Conservation (phyloP, 768 basidiomycete genomes). For the Leucocoprinus sp. region DNA sequence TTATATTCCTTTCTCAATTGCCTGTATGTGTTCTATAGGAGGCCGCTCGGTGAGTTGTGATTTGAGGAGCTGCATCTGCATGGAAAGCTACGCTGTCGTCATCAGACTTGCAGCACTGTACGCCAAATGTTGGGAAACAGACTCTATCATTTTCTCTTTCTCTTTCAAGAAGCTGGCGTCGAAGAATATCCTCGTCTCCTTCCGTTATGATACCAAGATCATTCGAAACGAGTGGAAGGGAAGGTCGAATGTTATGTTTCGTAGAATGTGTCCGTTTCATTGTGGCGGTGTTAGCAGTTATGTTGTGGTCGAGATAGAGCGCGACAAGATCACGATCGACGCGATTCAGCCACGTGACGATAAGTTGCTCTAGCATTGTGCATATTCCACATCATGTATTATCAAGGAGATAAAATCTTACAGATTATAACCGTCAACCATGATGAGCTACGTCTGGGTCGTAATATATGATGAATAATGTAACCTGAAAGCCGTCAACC, state of each 20-base stretch:
- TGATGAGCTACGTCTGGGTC: no score
- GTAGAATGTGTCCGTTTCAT: constrained; percentile 64
- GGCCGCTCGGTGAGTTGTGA: constrained; percentile 60
- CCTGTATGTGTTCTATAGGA: constrained; percentile 56
- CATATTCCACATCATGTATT: background rate
- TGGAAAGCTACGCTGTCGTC: no score
- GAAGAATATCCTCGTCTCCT: constrained; percentile 51
- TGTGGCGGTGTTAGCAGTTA: background rate
- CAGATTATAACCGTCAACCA: no score
- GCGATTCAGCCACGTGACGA: constrained; percentile 12
- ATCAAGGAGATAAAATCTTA: no score
- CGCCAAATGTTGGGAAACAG: no score
- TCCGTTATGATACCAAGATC: constrained; percentile 58
- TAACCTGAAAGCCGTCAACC: no score
- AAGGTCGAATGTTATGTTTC: constrained; percentile 45
- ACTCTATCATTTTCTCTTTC: constrained; percentile 69
- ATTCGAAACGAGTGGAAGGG: constrained; percentile 40
- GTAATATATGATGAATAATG: no score
- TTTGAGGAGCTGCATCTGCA: constrained; percentile 58
- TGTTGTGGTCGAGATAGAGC: background rate
- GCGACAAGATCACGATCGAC: constrained; percentile 8
- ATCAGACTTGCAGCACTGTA: no score
- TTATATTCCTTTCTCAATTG: constrained; percentile 64
- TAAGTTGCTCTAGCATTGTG: background rate
- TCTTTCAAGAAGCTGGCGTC: constrained; percentile 57